These are phyloP conservation scores for Elsinoe fawcettii DNA, from an alignment of 2,329 filamentous ascomycete genomes.

Conservation along the genomic window DNA sequence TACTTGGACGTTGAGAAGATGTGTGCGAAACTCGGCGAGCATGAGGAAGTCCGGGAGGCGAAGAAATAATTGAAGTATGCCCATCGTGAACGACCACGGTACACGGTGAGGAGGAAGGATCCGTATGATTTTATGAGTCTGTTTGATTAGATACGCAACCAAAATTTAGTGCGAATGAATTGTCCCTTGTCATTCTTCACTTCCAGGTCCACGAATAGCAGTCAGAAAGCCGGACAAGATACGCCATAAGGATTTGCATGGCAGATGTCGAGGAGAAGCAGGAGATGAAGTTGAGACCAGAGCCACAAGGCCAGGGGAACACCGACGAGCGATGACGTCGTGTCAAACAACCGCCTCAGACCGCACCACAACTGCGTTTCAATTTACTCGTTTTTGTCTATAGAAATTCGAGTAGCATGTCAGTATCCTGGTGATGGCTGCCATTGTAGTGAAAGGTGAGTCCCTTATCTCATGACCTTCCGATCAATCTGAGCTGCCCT, in stretches of 20 bases:
- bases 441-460: conserved; percentile 14
- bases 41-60: not conserved
- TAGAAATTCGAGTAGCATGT: not conserved
- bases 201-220: too few relatives aligned
- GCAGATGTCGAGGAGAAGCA: not conserved
- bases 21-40: not conserved
- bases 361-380: not conserved
- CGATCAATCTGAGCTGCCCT: not conserved
- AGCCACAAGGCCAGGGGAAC: not conserved
- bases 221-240: too few relatives aligned
- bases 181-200: too few relatives aligned
- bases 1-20: not conserved
- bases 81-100: not conserved
- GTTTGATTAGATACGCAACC: too few relatives aligned
- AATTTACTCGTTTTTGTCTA: not conserved
- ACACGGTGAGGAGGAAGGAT: not conserved
- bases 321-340: conserved; percentile 1
- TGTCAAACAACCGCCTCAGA: not conserved
- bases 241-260: too few relatives aligned
- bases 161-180: too few relatives aligned
- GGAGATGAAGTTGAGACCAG: not conserved
- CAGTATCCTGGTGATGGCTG: not conserved
- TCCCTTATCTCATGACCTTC: not conserved
- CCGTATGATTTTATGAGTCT: not conserved
- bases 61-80: not conserved